phyloP scores from a whole-genome alignment of 805 yeast genomes.

The Wickerhamiella allomyrinae region DNA sequence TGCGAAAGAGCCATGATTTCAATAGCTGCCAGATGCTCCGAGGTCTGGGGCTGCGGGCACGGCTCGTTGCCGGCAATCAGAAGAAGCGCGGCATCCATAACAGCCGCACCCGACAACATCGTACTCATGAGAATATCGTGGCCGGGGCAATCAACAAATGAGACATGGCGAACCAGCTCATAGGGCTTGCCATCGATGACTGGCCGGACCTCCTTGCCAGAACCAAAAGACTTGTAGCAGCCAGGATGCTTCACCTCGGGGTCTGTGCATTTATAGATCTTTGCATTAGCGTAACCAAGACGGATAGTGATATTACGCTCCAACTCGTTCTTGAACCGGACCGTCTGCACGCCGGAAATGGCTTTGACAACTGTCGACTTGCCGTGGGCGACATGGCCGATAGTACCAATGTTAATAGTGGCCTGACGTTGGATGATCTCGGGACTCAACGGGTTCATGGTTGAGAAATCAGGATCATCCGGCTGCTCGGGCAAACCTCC shows the following conservation, averaged over 20 bases:
- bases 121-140: constrained; percentile 99
- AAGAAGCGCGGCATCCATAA: constrained; percentile 97
- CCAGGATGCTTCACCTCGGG: constrained; percentile 83
- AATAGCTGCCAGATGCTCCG: constrained; percentile 98
- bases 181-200: constrained; percentile 80
- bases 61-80: constrained; percentile 97
- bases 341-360: constrained; percentile 97
- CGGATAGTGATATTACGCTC: constrained; percentile 98
- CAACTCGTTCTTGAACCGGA: constrained; percentile 95
- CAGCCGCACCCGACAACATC: constrained; percentile 99
- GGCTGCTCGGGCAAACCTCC: constrained; percentile 98
- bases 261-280: constrained; percentile 85
- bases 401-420: constrained; percentile 94
- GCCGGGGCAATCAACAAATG: constrained; percentile 99
- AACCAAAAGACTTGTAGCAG: constrained; percentile 85
- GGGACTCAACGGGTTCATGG: constrained; percentile 76
- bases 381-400: constrained; percentile 90
- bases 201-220: constrained; percentile 90
- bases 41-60: constrained; percentile 99
- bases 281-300: constrained; percentile 97
- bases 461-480: constrained; percentile 65
- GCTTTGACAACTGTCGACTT: constrained; percentile 89
- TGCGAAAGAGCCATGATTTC: constrained; percentile 98
- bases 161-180: constrained; percentile 84
- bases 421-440: constrained; percentile 95